Evolutionary conservation across 2,329 filamentous ascomycete species (phyloP).

Genomic region (Trichoderma semiorbis): DNA sequence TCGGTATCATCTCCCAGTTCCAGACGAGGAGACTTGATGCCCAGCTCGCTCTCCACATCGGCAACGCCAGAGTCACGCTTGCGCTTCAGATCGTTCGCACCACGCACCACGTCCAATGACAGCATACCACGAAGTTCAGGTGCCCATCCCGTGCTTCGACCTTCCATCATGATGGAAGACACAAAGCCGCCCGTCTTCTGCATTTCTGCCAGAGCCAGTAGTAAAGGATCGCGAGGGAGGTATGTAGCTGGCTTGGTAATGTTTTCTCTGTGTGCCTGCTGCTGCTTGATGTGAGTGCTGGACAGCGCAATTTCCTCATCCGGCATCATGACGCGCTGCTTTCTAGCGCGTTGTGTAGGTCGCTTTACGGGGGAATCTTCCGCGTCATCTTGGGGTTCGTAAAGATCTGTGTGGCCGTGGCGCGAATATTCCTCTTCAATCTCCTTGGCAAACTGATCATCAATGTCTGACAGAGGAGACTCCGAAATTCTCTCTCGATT

Average conservation of each 20-base stretch:
- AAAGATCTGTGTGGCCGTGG: conserved; percentile 55
- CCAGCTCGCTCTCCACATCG: conserved; percentile 68
- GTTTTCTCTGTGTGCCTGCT: conserved; percentile 79
- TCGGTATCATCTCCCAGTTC: conserved; percentile 67
- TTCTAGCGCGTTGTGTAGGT: conserved; percentile 67
- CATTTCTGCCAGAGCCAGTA: conserved; percentile 85
- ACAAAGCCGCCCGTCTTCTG: conserved; percentile 90
- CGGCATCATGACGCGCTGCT: conserved; percentile 76
- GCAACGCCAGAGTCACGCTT: conserved; percentile 88
- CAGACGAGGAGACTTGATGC: conserved; percentile 66
- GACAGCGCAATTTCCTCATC: conserved; percentile 78
- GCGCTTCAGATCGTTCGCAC: conserved; percentile 78
- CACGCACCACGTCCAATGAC: conserved; percentile 77
- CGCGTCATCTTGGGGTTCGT: conserved; percentile 57
- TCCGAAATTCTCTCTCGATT: conserved; percentile 62
- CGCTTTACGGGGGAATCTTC: conserved; percentile 60
- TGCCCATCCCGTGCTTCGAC: conserved; percentile 76
- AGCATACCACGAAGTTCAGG: conserved; percentile 89
- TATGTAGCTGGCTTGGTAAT: conserved; percentile 82
- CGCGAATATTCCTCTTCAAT: conserved; percentile 57
- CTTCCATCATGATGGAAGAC: conserved; percentile 78
- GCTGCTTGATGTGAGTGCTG: conserved; percentile 74
- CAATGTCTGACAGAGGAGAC: conserved; percentile 67
- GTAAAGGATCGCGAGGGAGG: conserved; percentile 79
- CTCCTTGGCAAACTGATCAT: conserved; percentile 58